Base-by-base conservation (phyloP, 2,329 filamentous ascomycete species). In the Sarocladiaceae sp. region DNA sequence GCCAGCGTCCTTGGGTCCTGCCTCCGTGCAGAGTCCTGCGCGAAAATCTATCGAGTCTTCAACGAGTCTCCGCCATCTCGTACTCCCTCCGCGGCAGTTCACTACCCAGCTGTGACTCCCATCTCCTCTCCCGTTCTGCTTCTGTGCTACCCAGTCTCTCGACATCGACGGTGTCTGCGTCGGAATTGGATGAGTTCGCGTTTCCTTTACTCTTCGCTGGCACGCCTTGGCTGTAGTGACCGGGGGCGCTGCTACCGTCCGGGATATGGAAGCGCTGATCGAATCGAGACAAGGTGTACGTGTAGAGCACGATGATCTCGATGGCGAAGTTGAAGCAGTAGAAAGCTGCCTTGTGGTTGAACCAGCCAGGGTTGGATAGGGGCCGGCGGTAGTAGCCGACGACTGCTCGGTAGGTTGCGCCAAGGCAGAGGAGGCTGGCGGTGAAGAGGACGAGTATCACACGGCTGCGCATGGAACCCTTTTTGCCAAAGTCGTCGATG, bases 261-360 rank as follows among this genome's bases (percentile, higher is more conserved):
- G 88, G 88, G 22, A 94, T 72, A 62, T 86, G 78, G 71, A 93
- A 95, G 37, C 88, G 80, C 55, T 77, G 76, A 65, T 96, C 91
- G 55, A 94, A 83, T 28, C 90, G 79, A 18, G 78, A 67, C 15
- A 87, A 62, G 0, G 84, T 77, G 67, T 88, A 93, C 8, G 84
- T 70, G 51, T 76, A 78, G 4, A 93, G 76, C 33, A 90, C 82
- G 22, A 87, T 63, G 36, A 92, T 71, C 68, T 96, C 91, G 33
- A 92, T 74, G 15, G 72, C 73, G 63, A 88, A 95, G 70, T 89
- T 88, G 72, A 94, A 88, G 62, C 83, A 70, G 71, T 94, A 96
- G 72, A 90, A 96, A 60, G 80, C 82, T 2, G 83, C 79, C 64
- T 86, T 88, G 61, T 73, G 73, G 60, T 90, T 79, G 64, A 85